Evolutionary conservation across 2,329 filamentous ascomycete species (phyloP).

Genomic region (Ophiostoma tasmaniense): DNA sequence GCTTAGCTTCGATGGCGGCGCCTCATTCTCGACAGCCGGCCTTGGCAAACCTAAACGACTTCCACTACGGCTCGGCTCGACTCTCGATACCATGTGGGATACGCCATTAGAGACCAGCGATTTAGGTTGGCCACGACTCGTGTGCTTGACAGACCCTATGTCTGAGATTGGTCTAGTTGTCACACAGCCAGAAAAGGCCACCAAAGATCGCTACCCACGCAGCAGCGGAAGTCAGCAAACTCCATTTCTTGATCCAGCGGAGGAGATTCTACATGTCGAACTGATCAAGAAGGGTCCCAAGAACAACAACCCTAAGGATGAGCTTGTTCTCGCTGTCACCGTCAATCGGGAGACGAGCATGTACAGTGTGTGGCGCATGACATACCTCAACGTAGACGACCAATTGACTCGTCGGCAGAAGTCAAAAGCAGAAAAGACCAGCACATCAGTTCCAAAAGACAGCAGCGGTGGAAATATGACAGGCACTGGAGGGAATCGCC

Average conservation of each 20-base stretch:
- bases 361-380: constrained; percentile 78
- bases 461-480: constrained; percentile 13
- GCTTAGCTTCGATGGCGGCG: constrained; percentile 19
- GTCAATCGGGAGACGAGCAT: constrained; percentile 66
- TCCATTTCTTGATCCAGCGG: constrained; percentile 60
- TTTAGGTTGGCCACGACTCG: constrained; percentile 63
- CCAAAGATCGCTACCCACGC: constrained; percentile 30
- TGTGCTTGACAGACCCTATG: constrained; percentile 77
- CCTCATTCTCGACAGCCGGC: constrained; percentile 50
- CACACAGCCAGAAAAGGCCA: constrained; percentile 40
- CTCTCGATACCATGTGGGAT: constrained; percentile 52
- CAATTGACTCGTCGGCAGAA: constrained; percentile 40
- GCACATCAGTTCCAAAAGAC: constrained; percentile 24
- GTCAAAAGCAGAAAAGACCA: constrained; percentile 38
- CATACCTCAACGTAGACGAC: constrained; percentile 64
- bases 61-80: constrained; percentile 44
- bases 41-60: constrained; percentile 48
- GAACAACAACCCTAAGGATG: constrained; percentile 42
- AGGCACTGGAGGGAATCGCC: constrained; percentile 28
- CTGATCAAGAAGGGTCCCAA: constrained; percentile 32
- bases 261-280: constrained; percentile 80
- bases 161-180: constrained; percentile 80
- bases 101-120: constrained; percentile 41
- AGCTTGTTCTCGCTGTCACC: constrained; percentile 69
- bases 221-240: constrained; percentile 34